phyloP scores from a whole-genome alignment of 2,329 filamentous ascomycete species.

The Cryphonectria carpinicola region DNA sequence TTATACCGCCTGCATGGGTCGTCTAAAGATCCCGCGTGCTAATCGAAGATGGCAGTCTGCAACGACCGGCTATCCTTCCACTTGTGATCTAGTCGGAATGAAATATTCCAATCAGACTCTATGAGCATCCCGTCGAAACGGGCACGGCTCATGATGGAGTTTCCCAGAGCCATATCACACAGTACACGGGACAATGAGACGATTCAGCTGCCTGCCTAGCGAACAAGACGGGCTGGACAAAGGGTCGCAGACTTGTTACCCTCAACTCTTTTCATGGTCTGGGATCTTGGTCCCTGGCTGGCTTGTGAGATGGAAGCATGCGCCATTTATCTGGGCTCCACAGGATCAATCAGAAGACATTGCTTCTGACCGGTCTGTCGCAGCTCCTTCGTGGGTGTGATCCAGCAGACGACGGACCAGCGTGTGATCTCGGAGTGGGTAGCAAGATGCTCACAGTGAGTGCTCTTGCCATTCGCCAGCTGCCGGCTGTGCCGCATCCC shows the following conservation, averaged over 20 bases:
- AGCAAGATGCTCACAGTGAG: neutral
- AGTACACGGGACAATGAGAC: neutral
- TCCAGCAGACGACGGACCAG: neutral
- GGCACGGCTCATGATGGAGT: neutral
- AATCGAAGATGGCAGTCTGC: slow-evolving; percentile 19
- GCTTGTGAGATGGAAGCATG: neutral
- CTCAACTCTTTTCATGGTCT: neutral
- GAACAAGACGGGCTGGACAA: neutral
- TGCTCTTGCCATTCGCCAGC: neutral
- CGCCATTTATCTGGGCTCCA: neutral
- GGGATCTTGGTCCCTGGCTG: neutral
- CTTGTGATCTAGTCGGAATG: neutral
- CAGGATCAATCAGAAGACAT: slow-evolving; percentile 4
- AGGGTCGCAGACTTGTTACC: neutral
- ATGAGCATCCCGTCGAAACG: neutral
- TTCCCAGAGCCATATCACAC: neutral
- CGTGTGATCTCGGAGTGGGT: neutral
- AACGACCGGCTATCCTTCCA: neutral
- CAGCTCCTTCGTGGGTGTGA: neutral
- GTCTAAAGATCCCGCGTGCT: neutral
- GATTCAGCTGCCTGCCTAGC: neutral
- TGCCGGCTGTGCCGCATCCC: neutral
- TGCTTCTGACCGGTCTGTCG: neutral
- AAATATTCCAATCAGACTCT: neutral
- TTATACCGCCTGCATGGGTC: neutral